Base-by-base conservation (phyloP, 345 rosid genomes). In the Dimocarpus longan region DNA sequence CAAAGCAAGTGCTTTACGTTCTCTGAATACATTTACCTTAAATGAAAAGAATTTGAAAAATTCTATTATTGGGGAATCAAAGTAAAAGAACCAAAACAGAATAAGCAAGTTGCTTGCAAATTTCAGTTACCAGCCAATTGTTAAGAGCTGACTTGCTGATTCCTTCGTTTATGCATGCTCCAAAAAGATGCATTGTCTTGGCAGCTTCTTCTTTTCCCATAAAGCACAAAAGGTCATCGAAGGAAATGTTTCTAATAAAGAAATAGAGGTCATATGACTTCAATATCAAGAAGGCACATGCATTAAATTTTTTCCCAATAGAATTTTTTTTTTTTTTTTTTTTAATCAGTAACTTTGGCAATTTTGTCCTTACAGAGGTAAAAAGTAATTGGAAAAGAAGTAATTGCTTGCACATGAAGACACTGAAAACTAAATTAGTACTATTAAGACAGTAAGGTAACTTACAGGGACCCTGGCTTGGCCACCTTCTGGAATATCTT, bases 401-500 rank as follows among this genome's bases (percentile, higher is more conserved):
- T 19, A 18, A 8, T n/a, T 60, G 57, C 57, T 52, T 52, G 57
- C 57, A 15, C 18, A 15, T 52, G 57, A 52, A 52, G 57, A 52
- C 1, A 52, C 18, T 52, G 19, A 52, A 52, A 52, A 69, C 26
- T 68, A 37, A 56, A 37, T 54, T 56, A 72, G 12, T n/a, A 19
- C 12, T 15, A 18, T 8, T 13, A 60, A 48, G 8, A 19, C 5
- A 59, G 57, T n/a, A n/a, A 43, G 16, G 22, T 22, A n/a, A 80
- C 85, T 82, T 81, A 90, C 93, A 48, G 22, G 37, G 78, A 71
- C 5, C 84, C 88, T 42, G 85, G 79, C 82, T 80, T 85, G 8
- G 86, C 86, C 66, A 88, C 88, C 8, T 85, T 88, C 57, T 70
- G 76, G 72, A 90, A 88, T 39, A 90, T 88, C 80, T 78, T 88